phyloP scores from a whole-genome alignment of 2,329 filamentous ascomycete species.

The Talaromyces atroroseus region DNA sequence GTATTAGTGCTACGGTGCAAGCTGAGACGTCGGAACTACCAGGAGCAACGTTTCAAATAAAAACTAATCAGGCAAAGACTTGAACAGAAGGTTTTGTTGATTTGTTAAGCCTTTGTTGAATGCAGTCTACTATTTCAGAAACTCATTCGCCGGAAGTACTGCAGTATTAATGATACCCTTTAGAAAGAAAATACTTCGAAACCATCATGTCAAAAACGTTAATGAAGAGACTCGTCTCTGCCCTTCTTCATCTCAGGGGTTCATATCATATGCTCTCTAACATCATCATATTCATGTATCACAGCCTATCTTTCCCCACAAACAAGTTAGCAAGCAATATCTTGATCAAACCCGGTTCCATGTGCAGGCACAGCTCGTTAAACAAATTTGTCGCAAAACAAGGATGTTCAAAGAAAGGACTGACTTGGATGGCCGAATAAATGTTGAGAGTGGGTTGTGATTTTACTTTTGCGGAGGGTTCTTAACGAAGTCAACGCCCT shows the following conservation, averaged over 20 bases:
- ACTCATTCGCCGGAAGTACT: slow-evolving; percentile 8
- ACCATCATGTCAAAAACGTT: slow-evolving; percentile 7
- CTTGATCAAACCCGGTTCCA: slow-evolving; percentile 14
- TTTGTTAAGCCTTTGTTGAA: neutral
- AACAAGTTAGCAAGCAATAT: slow-evolving; percentile 27
- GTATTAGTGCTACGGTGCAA: slow-evolving; percentile 84
- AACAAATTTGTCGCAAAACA: slow-evolving; percentile 9
- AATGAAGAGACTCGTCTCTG: slow-evolving; percentile 7
- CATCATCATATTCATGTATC: slow-evolving; percentile 21
- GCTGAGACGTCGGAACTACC: slow-evolving; percentile 85
- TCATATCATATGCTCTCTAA: slow-evolving; percentile 8
- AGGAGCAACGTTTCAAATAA: slow-evolving; percentile 90
- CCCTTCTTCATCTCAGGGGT: slow-evolving; percentile 1
- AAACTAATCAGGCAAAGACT: slow-evolving; percentile 66
- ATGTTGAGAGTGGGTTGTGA: slow-evolving; percentile 27
- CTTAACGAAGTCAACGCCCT: slow-evolving; percentile 85
- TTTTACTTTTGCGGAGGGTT: slow-evolving; percentile 84
- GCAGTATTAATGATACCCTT: slow-evolving; percentile 7
- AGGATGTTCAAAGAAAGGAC: slow-evolving; percentile 20
- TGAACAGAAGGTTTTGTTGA: slow-evolving; percentile 31
- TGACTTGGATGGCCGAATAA: slow-evolving; percentile 17
- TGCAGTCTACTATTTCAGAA: slow-evolving; percentile 16
- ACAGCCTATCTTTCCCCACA: slow-evolving; percentile 42
- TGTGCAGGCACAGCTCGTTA: slow-evolving; percentile 7
- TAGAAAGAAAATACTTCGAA: slow-evolving; percentile 1